phyloP scores from a whole-genome alignment of 495 filamentous ascomycete genomes.

The Hyaloscypha hepaticicola region DNA sequence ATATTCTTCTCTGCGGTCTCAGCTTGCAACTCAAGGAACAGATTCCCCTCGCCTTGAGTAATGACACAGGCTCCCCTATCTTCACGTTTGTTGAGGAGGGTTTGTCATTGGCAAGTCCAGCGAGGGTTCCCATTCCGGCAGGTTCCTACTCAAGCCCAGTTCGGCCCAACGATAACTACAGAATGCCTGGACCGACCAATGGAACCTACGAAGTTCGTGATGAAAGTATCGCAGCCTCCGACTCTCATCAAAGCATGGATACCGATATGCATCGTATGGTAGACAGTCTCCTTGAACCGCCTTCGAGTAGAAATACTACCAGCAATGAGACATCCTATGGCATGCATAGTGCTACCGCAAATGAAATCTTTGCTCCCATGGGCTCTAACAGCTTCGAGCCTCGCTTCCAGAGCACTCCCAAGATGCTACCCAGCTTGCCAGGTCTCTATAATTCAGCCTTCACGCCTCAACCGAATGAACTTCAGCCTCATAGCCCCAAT shows the following conservation, averaged over 20 bases:
- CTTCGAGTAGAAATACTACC: not conserved
- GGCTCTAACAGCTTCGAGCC: conserved; percentile 8
- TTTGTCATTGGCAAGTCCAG: conserved; percentile 8
- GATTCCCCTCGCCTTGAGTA: conserved; percentile 18
- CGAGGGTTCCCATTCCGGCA: not conserved
- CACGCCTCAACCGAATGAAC: conserved; percentile 31
- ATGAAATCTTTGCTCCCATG: conserved; percentile 30
- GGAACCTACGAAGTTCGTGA: not conserved
- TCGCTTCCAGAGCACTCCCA: conserved; percentile 23
- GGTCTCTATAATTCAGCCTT: conserved; percentile 28
- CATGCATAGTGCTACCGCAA: conserved; percentile 29
- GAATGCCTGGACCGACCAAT: not conserved
- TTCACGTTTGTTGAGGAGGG: conserved; percentile 23
- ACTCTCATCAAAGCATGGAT: conserved; percentile 37
- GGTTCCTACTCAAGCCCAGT: conserved; percentile 9
- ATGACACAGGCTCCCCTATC: not conserved
- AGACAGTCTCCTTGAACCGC: conserved; percentile 54
- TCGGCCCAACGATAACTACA: not conserved
- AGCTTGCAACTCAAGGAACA: conserved; percentile 42
- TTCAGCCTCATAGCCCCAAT: conserved; percentile 22
- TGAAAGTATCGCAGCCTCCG: conserved; percentile 30
- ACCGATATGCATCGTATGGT: conserved; percentile 59
- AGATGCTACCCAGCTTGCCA: conserved; percentile 28
- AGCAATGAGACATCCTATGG: conserved; percentile 37
- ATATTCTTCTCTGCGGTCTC: conserved; percentile 65